A percentile compares a stretch with the other conserved stretches of the same genome.
Evolutionary conservation across 73 alveolate genomes (phyloP).

Genomic region (Paramecium sexaurelia): DNA sequence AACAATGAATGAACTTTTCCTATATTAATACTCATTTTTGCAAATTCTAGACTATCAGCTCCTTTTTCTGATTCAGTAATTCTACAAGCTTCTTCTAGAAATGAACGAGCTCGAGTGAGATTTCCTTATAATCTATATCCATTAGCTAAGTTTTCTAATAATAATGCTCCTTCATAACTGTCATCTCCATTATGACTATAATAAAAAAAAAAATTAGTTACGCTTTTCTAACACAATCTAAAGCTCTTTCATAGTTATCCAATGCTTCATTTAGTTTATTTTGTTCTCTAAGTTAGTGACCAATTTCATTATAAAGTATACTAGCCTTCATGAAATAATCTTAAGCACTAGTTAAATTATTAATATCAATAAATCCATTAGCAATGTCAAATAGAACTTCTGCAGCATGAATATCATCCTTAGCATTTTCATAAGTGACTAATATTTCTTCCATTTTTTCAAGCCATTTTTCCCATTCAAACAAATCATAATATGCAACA

Average conservation of each 20-base stretch:
- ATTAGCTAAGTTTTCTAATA: constrained; percentile 61
- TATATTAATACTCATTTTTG: constrained; percentile 50
- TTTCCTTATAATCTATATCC: constrained; percentile 65
- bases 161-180: constrained; percentile 53
- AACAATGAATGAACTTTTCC: constrained; percentile 65
- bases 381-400: constrained; percentile 55
- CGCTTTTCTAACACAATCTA: constrained; percentile 63
- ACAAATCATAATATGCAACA: constrained; percentile 58
- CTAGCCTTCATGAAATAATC: constrained; percentile 68
- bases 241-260: constrained; percentile 58
- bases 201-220: neutral
- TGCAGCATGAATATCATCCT: constrained; percentile 47
- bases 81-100: constrained; percentile 63
- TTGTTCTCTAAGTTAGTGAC: constrained; percentile 53
- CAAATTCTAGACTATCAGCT: constrained; percentile 57
- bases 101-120: constrained; percentile 50
- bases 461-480: constrained; percentile 66
- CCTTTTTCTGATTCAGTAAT: constrained; percentile 56
- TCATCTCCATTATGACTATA: constrained; percentile 65
- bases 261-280: constrained; percentile 60
- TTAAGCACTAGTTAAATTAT: constrained; percentile 58
- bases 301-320: constrained; percentile 53
- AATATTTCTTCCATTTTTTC: constrained; percentile 67
- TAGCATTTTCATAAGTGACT: constrained; percentile 50
- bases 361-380: constrained; percentile 50